These are phyloP conservation scores for Triangularia setosa DNA, from an alignment of 2,329 filamentous ascomycete species.

Conservation along the genomic window DNA sequence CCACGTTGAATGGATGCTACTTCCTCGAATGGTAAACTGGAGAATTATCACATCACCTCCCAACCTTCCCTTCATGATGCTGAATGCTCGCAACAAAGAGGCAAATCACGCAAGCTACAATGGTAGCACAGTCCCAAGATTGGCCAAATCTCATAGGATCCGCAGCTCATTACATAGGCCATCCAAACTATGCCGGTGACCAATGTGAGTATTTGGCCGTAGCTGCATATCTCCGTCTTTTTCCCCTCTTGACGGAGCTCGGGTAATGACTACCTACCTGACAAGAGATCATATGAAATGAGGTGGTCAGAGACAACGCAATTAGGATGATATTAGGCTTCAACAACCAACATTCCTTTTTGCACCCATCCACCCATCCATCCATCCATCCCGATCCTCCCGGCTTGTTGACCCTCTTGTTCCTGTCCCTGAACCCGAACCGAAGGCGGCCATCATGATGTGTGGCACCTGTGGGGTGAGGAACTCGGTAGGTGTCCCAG, in stretches of 20 bases:
- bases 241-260: neutral
- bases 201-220: too few relatives aligned
- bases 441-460: neutral
- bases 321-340: constrained; percentile 23
- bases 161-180: constrained; percentile 16
- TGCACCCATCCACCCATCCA: too few relatives aligned
- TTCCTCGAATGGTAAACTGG: neutral
- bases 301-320: neutral
- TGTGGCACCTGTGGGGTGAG: neutral
- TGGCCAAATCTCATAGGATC: constrained; percentile 5
- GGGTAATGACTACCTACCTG: neutral
- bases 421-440: neutral
- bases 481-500: neutral
- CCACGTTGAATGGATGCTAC: constrained; percentile 35
- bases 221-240: neutral
- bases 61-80: neutral
- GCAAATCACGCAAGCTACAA: constrained; percentile 13
- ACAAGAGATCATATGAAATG: neutral
- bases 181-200: too few relatives aligned
- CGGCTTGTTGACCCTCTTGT: neutral
- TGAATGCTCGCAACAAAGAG: neutral
- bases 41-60: neutral
- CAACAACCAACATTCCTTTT: constrained; percentile 17
- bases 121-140: neutral
- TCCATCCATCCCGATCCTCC: constrained; percentile 9